Evolutionary conservation across 2,329 filamentous ascomycete genomes (phyloP).

Genomic region (Xylaria hypoxylon): DNA sequence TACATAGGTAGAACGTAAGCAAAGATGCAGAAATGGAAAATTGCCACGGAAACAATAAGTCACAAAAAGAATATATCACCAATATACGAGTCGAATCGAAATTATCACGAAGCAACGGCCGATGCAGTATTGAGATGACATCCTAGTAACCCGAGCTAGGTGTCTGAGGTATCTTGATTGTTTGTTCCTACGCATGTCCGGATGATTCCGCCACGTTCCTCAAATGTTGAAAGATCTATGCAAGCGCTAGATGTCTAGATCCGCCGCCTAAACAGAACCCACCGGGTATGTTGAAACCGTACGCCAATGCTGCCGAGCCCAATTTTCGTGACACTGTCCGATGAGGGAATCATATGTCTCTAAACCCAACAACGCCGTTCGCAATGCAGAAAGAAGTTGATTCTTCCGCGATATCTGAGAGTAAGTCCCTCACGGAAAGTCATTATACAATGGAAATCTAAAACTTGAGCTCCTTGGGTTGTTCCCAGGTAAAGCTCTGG

Average conservation of each 20-base stretch:
- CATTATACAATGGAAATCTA: constrained; percentile 64
- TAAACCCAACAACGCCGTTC: constrained; percentile 53
- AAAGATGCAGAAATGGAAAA: not conserved
- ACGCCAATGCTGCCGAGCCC: constrained; percentile 54
- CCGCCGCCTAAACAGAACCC: constrained; percentile 34
- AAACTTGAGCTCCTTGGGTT: constrained; percentile 94
- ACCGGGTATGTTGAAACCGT: constrained; percentile 55
- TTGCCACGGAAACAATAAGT: not conserved
- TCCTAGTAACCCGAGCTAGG: constrained; percentile 24
- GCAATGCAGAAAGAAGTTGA: constrained; percentile 57
- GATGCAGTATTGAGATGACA: constrained; percentile 18
- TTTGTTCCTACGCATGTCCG: constrained; percentile 22
- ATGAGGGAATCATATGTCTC: constrained; percentile 54
- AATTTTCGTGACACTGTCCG: constrained; percentile 52
- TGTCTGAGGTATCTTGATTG: constrained; percentile 37
- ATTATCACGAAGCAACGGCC: not conserved
- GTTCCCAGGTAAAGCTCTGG: constrained; percentile 98
- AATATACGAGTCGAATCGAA: not conserved
- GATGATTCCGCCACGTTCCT: constrained; percentile 30
- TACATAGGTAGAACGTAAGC: not conserved
- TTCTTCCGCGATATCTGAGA: constrained; percentile 52
- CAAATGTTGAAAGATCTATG: constrained; percentile 43
- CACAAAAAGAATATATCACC: not conserved
- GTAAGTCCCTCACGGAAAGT: constrained; percentile 47
- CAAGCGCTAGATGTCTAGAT: constrained; percentile 41